phyloP scores from a whole-genome alignment of 805 yeast genomes.

The Candida oleophila region DNA sequence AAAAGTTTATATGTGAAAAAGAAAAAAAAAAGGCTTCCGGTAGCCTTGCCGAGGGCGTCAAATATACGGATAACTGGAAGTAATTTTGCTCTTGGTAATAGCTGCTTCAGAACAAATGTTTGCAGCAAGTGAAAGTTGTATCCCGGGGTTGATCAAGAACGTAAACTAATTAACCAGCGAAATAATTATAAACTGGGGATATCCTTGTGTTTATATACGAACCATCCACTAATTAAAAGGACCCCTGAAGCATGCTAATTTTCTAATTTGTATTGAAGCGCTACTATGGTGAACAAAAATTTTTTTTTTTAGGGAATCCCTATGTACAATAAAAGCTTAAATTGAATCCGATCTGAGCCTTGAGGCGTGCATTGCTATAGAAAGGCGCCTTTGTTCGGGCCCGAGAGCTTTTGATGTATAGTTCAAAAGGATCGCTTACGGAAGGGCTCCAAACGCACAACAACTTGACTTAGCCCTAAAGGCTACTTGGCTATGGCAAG shows the following conservation, averaged over 20 bases:
- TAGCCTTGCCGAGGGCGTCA: constrained; percentile 1
- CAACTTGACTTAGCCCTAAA: background rate
- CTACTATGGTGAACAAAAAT: no score
- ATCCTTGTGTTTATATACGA: background rate
- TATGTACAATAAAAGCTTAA: background rate
- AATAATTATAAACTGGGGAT: no score
- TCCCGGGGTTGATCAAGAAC: no score
- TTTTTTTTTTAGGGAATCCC: background rate
- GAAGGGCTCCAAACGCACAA: background rate
- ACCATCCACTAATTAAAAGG: background rate
- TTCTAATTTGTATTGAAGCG: no score
- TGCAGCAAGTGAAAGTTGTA: no score
- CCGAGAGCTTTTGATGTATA: background rate
- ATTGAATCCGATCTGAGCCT: constrained; percentile 2
- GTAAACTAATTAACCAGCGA: no score
- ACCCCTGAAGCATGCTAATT: background rate
- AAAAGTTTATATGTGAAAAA: background rate
- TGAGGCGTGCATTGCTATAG: background rate
- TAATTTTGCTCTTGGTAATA: background rate
- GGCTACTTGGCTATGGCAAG: background rate
- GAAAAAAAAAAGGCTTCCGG: background rate
- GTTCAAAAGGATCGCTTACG: background rate
- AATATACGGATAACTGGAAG: constrained; percentile 2
- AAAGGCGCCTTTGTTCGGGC: background rate
- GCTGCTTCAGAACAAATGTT: no score